Conservation (phyloP, 495 filamentous ascomycete genomes). For the Penicillium odoratum region DNA sequence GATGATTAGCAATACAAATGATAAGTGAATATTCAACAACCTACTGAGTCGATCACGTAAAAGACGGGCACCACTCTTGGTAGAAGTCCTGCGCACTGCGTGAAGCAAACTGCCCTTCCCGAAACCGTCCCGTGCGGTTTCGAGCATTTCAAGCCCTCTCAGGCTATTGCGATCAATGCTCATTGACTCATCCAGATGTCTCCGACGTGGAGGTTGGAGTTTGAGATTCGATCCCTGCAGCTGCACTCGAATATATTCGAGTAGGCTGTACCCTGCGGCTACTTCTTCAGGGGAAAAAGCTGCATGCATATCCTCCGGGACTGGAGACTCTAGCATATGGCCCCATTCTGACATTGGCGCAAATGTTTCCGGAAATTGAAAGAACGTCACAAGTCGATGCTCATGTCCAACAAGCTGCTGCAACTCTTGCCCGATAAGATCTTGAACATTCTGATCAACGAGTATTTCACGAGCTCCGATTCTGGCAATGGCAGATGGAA, state of each 20-base stretch:
- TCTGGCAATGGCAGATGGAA: constrained; percentile 76
- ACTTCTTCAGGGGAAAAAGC: constrained; percentile 50
- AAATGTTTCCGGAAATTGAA: constrained; percentile 32
- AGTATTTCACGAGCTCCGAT: constrained; percentile 86
- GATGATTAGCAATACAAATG: constrained; percentile 13
- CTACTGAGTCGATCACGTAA: constrained; percentile 79
- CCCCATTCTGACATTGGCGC: constrained; percentile 63
- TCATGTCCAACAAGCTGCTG: constrained; percentile 43
- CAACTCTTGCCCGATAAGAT: constrained; percentile 41
- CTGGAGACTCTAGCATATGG: constrained; percentile 70
- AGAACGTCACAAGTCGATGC: constrained; percentile 48
- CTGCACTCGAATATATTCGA: constrained; percentile 79
- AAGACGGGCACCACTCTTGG: constrained; percentile 83
- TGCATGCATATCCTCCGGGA: constrained; percentile 36
- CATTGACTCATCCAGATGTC: constrained; percentile 75
- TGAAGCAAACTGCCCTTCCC: constrained; percentile 85
- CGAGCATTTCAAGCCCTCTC: constrained; percentile 83
- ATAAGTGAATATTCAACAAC: constrained; percentile 11
- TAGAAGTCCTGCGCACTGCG: constrained; percentile 82
- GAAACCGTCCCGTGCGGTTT: constrained; percentile 72
- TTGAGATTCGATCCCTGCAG: constrained; percentile 79
- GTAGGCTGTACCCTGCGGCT: constrained; percentile 68
- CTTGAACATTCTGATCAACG: constrained; percentile 61
- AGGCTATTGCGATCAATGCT: constrained; percentile 87
- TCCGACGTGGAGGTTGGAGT: constrained; percentile 76